Evolutionary conservation across 345 rosid genomes (phyloP), one percentile per base, ranked within the genome.

Genomic region (Schrenkiella parvula): DNA sequence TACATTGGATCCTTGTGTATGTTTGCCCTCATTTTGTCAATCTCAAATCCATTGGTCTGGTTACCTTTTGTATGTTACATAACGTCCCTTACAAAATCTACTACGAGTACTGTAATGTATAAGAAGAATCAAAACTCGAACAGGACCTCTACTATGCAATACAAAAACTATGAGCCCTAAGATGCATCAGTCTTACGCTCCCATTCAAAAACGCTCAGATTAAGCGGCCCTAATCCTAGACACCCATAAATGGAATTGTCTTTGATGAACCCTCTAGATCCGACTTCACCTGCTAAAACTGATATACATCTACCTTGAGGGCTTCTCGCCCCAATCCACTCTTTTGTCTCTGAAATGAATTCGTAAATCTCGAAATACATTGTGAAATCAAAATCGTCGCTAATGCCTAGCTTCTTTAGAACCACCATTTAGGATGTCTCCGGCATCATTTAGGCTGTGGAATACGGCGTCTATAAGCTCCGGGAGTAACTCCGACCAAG

Each of bases 401-500:
- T 57, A 38, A 65, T 35, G 44, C 66, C 78, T 47, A 57, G 25
- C 63, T 73, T 73, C 67, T 47, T 50, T 13, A 73, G 66, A 47
- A 57, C 66, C 51, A 73, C 71, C 58, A 22, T 2, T 47, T 10
- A 57, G 67, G 48, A 66, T 28, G 43, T 74, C 53, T 57, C 44
- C 5, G 8, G 54, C 61, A 8, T 50, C n/a, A 15, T 31, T 11
- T 58, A 66, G 53, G 46, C 31, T 38, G 47, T 59, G 21, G 28
- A 66, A 50, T 2, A 74, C 68, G 39, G 1, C 26, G 25, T 74
- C 23, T 10, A 66, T 58, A 50, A 66, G 62, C 68, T 74, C 73
- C 22, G 73, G 73, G 26, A 67, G 54, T 39, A 58, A 48, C 37
- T 67, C 68, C 29, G 78, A 67, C 78, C 68, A 74, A 2, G 17